A percentile compares a stretch with the other conserved stretches of the same genome.
phyloP scores from a whole-genome alignment of 495 filamentous ascomycete genomes.

The Pyrenopolyporus hunteri region DNA sequence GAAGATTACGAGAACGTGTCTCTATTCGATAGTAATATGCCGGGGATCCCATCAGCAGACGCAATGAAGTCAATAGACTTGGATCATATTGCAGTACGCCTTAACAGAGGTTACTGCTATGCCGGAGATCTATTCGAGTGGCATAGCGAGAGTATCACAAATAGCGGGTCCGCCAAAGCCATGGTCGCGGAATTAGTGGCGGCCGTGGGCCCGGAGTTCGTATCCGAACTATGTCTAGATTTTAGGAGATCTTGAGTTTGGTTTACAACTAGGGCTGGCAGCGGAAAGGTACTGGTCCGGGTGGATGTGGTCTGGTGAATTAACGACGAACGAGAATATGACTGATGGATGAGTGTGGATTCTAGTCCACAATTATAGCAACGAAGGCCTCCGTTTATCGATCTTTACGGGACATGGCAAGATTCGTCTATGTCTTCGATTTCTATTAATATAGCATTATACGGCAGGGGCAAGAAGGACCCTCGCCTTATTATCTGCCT shows the following conservation, averaged over 20 bases:
- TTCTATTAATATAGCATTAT: too few species aligned
- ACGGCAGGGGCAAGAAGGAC: too few species aligned
- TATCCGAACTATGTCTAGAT: constrained; percentile 59
- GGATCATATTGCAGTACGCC: constrained; percentile 55
- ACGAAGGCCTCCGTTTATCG: too few species aligned
- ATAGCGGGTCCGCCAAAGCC: constrained; percentile 54
- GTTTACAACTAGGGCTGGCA: too few species aligned
- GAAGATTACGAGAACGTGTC: constrained; percentile 53
- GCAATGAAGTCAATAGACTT: constrained; percentile 69
- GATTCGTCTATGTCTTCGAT: too few species aligned
- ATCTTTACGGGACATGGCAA: too few species aligned
- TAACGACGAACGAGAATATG: too few species aligned
- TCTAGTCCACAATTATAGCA: too few species aligned
- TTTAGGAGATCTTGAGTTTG: constrained; percentile 26
- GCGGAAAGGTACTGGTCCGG: too few species aligned
- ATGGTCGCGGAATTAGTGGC: constrained; percentile 79
- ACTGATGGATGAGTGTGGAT: too few species aligned
- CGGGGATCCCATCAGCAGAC: constrained; percentile 71
- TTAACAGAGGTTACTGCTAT: constrained; percentile 36
- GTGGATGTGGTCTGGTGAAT: too few species aligned
- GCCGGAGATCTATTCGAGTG: constrained; percentile 68
- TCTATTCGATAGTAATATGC: constrained; percentile 74
- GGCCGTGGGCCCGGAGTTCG: constrained; percentile 71
- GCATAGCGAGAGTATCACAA: constrained; percentile 56
- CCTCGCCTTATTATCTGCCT: too few species aligned